These are phyloP conservation scores for Russula griseocarnosa DNA, from an alignment of 768 basidiomycete species.

Conservation along the genomic window DNA sequence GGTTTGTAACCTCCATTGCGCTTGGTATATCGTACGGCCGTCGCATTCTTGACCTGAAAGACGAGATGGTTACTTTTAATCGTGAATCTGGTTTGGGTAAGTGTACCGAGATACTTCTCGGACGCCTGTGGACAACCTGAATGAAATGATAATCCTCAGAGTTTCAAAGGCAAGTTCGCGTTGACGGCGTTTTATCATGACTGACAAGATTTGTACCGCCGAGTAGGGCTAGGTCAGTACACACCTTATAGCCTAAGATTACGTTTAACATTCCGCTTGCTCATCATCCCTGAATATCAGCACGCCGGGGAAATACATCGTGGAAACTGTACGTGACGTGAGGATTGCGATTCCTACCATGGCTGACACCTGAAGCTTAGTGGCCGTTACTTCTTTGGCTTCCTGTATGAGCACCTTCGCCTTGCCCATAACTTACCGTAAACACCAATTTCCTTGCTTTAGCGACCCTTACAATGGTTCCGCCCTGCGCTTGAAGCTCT, in stretches of 20 bases:
- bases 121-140: not conserved
- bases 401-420: conserved; percentile 5
- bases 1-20: conserved; percentile 17
- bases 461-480: conserved; percentile 25
- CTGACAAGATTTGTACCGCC: not conserved
- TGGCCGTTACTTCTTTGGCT: conserved; percentile 20
- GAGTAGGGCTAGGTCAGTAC: conserved; percentile 8
- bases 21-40: conserved; percentile 14
- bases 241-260: not conserved
- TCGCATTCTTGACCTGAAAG: conserved; percentile 12
- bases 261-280: not conserved
- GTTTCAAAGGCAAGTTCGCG: not conserved
- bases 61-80: conserved; percentile 14
- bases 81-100: not conserved
- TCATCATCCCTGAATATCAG: not conserved
- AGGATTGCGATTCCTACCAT: not conserved
- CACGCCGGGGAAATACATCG: conserved; percentile 11
- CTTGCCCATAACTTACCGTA: not conserved
- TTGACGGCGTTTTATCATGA: not conserved
- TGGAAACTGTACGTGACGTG: conserved; percentile 7
- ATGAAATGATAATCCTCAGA: not conserved
- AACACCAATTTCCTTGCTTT: not conserved
- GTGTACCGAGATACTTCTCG: not conserved
- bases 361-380: not conserved
- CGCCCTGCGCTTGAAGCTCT: not conserved